Evolutionary conservation across 1,139 yeast genomes (phyloP).

Genomic region (Zygoascus meyerae): DNA sequence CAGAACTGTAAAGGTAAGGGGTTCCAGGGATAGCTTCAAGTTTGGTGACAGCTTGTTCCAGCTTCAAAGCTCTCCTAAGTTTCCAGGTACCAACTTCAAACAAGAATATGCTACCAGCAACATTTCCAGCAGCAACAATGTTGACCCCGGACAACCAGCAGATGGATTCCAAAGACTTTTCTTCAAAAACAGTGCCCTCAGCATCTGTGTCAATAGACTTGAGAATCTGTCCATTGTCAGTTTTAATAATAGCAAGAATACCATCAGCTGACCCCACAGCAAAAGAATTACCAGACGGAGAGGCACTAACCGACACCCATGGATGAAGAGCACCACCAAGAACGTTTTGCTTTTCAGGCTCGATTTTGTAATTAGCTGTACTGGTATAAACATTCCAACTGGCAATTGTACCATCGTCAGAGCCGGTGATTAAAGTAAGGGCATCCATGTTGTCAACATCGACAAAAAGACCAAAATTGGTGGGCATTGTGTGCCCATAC

Average conservation of each 20-base stretch:
- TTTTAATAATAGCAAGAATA: constrained; percentile 65
- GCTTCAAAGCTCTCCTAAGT: constrained; percentile 61
- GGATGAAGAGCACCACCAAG: constrained; percentile 71
- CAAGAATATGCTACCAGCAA: constrained; percentile 75
- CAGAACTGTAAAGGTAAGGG: constrained; percentile 61
- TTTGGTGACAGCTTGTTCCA: constrained; percentile 81
- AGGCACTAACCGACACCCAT: constrained; percentile 69
- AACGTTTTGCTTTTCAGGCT: constrained; percentile 43
- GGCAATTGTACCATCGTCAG: constrained; percentile 85
- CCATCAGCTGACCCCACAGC: constrained; percentile 89
- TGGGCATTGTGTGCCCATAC: constrained; percentile 70
- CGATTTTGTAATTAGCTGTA: constrained; percentile 51
- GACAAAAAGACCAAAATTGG: constrained; percentile 68
- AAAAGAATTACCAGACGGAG: constrained; percentile 41
- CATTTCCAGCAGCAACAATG: constrained; percentile 79
- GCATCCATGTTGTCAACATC: constrained; percentile 54
- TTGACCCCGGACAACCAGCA: constrained; percentile 64
- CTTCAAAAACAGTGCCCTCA: constrained; percentile 61
- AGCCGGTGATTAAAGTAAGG: constrained; percentile 62
- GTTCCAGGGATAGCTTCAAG: constrained; percentile 50
- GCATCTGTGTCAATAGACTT: constrained; percentile 53
- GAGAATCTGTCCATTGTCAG: constrained; percentile 65
- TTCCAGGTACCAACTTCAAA: constrained; percentile 87
- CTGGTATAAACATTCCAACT: constrained; percentile 88
- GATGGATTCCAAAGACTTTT: constrained; percentile 79